Evolutionary conservation across 2,329 filamentous ascomycete genomes (phyloP), one percentile per base, ranked within the genome.

Genomic region (Penicillium sp.): DNA sequence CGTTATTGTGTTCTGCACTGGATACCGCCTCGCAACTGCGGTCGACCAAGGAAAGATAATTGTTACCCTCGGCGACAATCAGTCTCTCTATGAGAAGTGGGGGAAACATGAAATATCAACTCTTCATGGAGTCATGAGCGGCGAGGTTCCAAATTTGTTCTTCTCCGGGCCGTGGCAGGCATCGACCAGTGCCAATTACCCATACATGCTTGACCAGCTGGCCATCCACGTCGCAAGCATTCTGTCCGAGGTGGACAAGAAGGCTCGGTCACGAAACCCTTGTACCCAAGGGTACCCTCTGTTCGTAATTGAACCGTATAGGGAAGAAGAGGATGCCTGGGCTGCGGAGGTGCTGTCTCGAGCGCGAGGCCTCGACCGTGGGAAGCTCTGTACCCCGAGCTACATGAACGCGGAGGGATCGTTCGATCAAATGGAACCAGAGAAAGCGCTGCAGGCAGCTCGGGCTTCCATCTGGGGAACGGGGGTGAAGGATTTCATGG

Each of bases 61-160:
- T 19, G 3, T 42, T 22, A 42, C 9, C 19, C 84, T 84, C 21
- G 76, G 79, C 10, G 65, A 75, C 33, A 79, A 79, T 1, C 56
- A 70, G 4, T 71, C 78, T 13, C 68, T 85, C 37, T 75, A 76
- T 9, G 71, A 80, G 3, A 80, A 80, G 61, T 83, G 81, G 67
- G 14, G 27, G 14, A 68, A 70, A 21, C 69, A 75, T 0, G 82
- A 80, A 0, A 65, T 80, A 0, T 64, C 72, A 0, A 86, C 84
- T 0, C 72, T 86, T 0, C 84, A 87, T 66, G 84, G 83, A 10
- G 68, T 81, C 6, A 68, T 75, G 5, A 77, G 31, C 4, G 73
- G 0, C 70, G 72, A 59, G 77, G 74, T 0, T 86, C 84, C 84
- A 1, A 87, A 87, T 61, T 62, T 85, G 47, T 81, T 84, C 75